Percentiles rank a stretch among this genome's conserved stretches.
These are phyloP conservation scores for Candida ortonii DNA, from an alignment of 805 yeast genomes.

Conservation along the genomic window DNA sequence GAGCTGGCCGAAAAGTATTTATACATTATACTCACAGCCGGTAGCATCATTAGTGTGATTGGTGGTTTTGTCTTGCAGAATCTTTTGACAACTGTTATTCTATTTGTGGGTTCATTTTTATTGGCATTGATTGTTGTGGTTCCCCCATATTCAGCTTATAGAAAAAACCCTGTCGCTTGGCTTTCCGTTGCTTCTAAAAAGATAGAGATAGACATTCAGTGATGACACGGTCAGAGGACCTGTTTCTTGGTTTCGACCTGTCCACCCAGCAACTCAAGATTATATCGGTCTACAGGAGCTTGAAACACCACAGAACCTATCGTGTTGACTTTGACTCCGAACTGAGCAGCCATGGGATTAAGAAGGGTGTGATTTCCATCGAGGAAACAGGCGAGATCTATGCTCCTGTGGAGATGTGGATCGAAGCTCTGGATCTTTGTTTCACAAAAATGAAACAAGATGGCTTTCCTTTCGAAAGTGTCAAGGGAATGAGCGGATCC, in stretches of 20 bases:
- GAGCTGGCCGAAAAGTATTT: slow-evolving; percentile 36
- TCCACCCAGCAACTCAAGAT: slow-evolving; percentile 89
- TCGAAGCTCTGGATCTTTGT: slow-evolving; percentile 72
- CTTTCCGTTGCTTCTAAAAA: slow-evolving; percentile 24
- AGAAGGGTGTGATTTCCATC: slow-evolving; percentile 66
- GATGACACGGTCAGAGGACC: slow-evolving; percentile 19
- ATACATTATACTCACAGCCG: slow-evolving; percentile 26
- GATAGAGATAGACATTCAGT: slow-evolving; percentile 17
- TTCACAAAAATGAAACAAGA: slow-evolving; percentile 49
- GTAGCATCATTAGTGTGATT: slow-evolving; percentile 40
- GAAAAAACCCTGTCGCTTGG: slow-evolving; percentile 48
- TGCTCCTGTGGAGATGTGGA: slow-evolving; percentile 89
- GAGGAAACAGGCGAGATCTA: slow-evolving; percentile 57
- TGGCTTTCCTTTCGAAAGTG: slow-evolving; percentile 54
- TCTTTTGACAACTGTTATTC: slow-evolving; percentile 36
- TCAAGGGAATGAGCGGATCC: slow-evolving; percentile 74
- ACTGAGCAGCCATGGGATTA: slow-evolving; percentile 57
- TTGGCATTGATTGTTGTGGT: slow-evolving; percentile 39
- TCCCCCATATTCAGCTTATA: slow-evolving; percentile 62
- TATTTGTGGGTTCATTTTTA: slow-evolving; percentile 37
- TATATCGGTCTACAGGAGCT: slow-evolving; percentile 54
- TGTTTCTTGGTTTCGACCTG: slow-evolving; percentile 74
- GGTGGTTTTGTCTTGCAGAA: slow-evolving; percentile 50
- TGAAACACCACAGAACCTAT: slow-evolving; percentile 55
- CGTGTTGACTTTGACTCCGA: slow-evolving; percentile 71